phyloP scores from a whole-genome alignment of 768 basidiomycete genomes.

The Ephemerocybe angulata region DNA sequence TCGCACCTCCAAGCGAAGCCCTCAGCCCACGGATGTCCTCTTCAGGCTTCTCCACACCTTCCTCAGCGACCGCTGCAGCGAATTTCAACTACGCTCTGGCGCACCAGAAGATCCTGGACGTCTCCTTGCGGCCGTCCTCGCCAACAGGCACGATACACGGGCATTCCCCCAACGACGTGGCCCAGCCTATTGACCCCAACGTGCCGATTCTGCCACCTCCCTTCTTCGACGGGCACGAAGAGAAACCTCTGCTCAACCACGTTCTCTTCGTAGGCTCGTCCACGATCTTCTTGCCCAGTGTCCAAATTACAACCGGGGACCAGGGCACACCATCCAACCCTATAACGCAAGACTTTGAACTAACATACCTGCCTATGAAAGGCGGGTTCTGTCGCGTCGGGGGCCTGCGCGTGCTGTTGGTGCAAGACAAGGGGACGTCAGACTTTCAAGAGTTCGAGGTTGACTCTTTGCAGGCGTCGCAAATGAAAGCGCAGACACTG shows the following conservation, averaged over 20 bases:
- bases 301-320: conserved; percentile 29
- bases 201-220: conserved; percentile 38
- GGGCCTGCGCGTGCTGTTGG: conserved; percentile 65
- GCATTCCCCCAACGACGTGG: not conserved
- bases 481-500: conserved; percentile 43
- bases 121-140: conserved; percentile 34
- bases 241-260: conserved; percentile 29
- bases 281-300: conserved; percentile 39
- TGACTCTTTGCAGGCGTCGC: conserved; percentile 18
- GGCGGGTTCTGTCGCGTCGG: conserved; percentile 64
- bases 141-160: conserved; percentile 4
- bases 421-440: conserved; percentile 51
- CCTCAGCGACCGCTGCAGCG: conserved; percentile 33
- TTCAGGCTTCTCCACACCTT: conserved; percentile 55
- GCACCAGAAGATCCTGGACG: conserved; percentile 46
- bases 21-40: conserved; percentile 36
- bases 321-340: not conserved
- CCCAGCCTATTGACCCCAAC: conserved; percentile 14
- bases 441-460: conserved; percentile 22
- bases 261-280: conserved; percentile 52
- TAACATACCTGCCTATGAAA: conserved; percentile 55
- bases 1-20: conserved; percentile 18
- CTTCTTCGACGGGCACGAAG: conserved; percentile 40
- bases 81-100: conserved; percentile 51
- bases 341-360: conserved; percentile 46